Percentiles rank a stretch among this genome's conserved stretches.
These are phyloP conservation scores for Kwoniella mangroviensis DNA, from an alignment of 768 basidiomycete genomes.

Conservation along the genomic window DNA sequence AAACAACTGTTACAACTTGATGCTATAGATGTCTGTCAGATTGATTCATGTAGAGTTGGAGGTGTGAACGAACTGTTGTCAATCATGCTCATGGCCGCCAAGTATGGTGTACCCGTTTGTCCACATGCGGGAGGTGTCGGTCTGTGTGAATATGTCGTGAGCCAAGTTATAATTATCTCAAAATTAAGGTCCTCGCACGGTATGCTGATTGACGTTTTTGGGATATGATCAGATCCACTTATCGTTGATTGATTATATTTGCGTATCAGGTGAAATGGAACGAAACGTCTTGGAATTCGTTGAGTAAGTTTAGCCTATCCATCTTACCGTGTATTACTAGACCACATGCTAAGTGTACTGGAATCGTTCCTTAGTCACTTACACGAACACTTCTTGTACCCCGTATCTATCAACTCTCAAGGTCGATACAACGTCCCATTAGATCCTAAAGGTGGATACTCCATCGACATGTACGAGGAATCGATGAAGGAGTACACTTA, in stretches of 20 bases:
- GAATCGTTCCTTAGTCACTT: constrained; percentile 63
- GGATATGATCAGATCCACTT: no score
- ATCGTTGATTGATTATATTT: constrained; percentile 86
- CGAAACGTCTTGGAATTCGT: constrained; percentile 79
- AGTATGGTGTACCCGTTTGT: constrained; percentile 85
- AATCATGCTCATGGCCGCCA: constrained; percentile 86
- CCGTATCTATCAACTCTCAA: constrained; percentile 80
- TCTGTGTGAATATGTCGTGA: constrained; percentile 86
- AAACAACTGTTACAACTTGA: constrained; percentile 85
- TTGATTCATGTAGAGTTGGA: constrained; percentile 90
- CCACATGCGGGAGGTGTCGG: constrained; percentile 96
- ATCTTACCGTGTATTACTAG: neutral
- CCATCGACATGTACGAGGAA: constrained; percentile 83
- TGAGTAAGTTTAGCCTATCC: constrained; percentile 34
- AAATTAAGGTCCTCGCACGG: no score
- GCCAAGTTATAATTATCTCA: no score
- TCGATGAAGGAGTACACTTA: constrained; percentile 84
- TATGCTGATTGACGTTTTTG: no score
- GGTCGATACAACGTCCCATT: constrained; percentile 87
- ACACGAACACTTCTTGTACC: constrained; percentile 89
- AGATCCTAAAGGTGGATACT: constrained; percentile 73
- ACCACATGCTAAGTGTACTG: constrained; percentile 17
- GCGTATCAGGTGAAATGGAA: constrained; percentile 87
- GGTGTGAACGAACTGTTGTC: constrained; percentile 93
- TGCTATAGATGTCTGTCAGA: constrained; percentile 93